A percentile compares a stretch with the other conserved stretches of the same genome.
Evolutionary conservation across 2,329 filamentous ascomycete species (phyloP).

Genomic region (Tolypocladium nubicola): DNA sequence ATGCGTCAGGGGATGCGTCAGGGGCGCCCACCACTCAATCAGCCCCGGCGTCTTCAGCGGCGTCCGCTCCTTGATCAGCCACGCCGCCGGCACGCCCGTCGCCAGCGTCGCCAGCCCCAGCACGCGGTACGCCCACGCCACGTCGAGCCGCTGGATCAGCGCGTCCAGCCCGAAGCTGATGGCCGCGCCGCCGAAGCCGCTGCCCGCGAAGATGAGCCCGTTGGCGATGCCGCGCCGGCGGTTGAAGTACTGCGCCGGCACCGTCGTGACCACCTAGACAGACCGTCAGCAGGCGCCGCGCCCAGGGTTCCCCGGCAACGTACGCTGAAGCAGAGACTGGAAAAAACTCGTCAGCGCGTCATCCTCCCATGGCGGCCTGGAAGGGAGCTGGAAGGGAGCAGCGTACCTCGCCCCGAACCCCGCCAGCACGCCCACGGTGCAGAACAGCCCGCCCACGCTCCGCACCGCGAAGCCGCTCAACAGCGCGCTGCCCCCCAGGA

Average conservation of each 20-base stretch:
- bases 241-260: neutral
- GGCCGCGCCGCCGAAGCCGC: neutral
- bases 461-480: constrained; percentile 25
- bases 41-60: neutral
- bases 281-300: neutral
- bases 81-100: neutral
- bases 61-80: neutral
- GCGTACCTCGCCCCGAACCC: neutral
- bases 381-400: no score
- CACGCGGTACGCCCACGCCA: neutral
- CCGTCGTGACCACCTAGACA: neutral
- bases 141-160: neutral
- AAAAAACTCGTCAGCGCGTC: neutral
- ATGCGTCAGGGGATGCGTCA: no score
- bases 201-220: neutral
- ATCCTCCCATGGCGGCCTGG: neutral
- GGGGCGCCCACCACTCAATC: neutral
- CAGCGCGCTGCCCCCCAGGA: constrained; percentile 39
- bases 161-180: neutral
- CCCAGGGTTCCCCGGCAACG: neutral
- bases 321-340: neutral
- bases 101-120: neutral
- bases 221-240: neutral
- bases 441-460: neutral
- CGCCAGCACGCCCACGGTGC: neutral